These are phyloP conservation scores for Anisodus acutangulus DNA, from an alignment of 257 asterid species.

Conservation along the genomic window DNA sequence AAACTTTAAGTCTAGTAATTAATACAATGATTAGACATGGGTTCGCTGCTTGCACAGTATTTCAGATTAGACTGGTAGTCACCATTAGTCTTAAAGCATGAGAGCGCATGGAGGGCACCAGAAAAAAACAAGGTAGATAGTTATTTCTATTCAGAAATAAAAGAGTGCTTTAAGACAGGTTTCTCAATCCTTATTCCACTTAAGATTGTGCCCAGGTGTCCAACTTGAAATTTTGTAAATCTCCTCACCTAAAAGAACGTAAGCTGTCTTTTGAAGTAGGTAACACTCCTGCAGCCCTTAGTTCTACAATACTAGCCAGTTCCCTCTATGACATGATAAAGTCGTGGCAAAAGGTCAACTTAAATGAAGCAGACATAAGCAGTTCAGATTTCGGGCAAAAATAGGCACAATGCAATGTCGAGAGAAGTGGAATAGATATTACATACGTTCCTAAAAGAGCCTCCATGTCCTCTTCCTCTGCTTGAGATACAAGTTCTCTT, in stretches of 20 bases:
- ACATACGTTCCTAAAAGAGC: slow-evolving; percentile 97
- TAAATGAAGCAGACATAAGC: neutral
- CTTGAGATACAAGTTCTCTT: slow-evolving; percentile 95
- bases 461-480: slow-evolving; percentile 99
- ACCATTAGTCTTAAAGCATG: neutral
- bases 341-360: slow-evolving; percentile 11
- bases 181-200: slow-evolving; percentile 18
- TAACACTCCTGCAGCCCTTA: neutral
- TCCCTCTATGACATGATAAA: neutral
- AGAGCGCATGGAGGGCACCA: neutral
- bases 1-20: neutral
- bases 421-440: slow-evolving; percentile 34
- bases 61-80: neutral
- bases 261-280: neutral
- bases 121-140: slow-evolving; percentile 12
- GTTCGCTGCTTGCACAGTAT: too few relatives aligned
- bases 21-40: slow-evolving; percentile 2
- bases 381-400: neutral
- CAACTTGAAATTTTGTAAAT: neutral
- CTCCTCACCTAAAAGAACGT: neutral
- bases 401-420: neutral
- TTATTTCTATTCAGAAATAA: neutral
- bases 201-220: neutral
- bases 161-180: neutral
- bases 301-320: neutral